Base-by-base conservation (phyloP, 176 grass and related monocot genomes). In the Zoysia japonica region DNA sequence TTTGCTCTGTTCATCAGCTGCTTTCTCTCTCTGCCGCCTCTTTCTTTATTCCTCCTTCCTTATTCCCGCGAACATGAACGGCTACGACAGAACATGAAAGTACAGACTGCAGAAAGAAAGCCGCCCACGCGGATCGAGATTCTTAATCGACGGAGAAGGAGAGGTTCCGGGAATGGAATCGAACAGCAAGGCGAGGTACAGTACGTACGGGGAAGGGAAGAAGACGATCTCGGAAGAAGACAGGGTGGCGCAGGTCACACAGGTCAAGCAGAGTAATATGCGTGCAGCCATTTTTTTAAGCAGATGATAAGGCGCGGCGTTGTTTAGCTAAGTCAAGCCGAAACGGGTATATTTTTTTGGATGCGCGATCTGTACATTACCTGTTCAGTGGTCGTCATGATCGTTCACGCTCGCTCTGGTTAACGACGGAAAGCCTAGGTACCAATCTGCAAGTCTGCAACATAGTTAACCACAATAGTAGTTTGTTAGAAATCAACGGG, bases 171-270 rank as follows among this genome's bases (percentile, higher is more conserved):
- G 50, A 72, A 61, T 53, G 64, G 71, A 85, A 85, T 85, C 78
- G 67, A 89, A 73, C 78, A 82, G 16, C 78, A 77, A 47, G 67
- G 74, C 54, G 7, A 51, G 6, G 61, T 63, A 72, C 78, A 47
- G 83, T 88, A 88, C 77, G 28, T 28, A 28, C 28, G 28, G 28
- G 28, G 28, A 28, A 28, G 28, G 28, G 28, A 28, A 28, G 28
- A 28, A 28, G 28, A 28, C 28, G 28, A 28, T 28, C 28, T 28
- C 28, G 48, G 71, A 71, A 50, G 28, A 56, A 13, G 77, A 81
- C 82, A 81, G 82, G 82, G 78, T 89, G 83, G 78, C 78, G 85
- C 73, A 73, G 78, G 68, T 82, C 72, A 55, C 44, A 74, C 51
- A 55, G 49, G 59, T 61, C 59, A 61, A 61, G 59, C 3, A 61